Conservation (phyloP, 2,329 filamentous ascomycete species). For the Tolypocladium guangdongense region DNA sequence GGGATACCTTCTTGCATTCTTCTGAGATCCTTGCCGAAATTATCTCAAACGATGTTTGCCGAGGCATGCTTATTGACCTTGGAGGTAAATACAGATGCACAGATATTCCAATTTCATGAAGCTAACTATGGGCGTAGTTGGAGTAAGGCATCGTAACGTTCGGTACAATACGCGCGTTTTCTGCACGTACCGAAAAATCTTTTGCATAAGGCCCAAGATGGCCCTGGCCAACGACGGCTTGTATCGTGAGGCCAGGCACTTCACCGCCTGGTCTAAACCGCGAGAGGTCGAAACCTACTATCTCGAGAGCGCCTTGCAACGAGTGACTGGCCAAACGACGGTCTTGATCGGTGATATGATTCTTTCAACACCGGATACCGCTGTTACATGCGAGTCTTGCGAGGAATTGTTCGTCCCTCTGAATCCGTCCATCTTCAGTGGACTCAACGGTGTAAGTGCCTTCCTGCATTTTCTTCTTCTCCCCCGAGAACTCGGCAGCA, state of each 20-base stretch:
- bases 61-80: conserved; percentile 16
- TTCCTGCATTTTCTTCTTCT: too few species aligned
- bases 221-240: conserved; percentile 25
- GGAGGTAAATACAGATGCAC: conserved; percentile 2
- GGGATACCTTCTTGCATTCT: conserved; percentile 16
- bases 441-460: conserved; percentile 2
- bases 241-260: conserved; percentile 23
- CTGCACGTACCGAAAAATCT: not conserved
- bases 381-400: not conserved
- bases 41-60: conserved; percentile 14
- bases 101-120: too few species aligned
- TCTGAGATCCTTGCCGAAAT: conserved; percentile 19
- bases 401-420: not conserved
- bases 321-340: not conserved
- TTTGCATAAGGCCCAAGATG: conserved; percentile 11
- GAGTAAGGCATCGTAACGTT: not conserved
- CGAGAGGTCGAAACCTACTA: conserved; percentile 18
- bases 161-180: not conserved
- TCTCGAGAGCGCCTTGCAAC: conserved; percentile 13
- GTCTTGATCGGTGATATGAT: conserved; percentile 1
- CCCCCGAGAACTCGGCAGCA: too few species aligned
- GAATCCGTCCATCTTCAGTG: not conserved
- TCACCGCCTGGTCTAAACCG: conserved; percentile 24
- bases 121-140: not conserved
- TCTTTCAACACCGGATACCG: not conserved